Conservation (phyloP, 2,329 filamentous ascomycete species). For the Cyclaneusma minus region DNA sequence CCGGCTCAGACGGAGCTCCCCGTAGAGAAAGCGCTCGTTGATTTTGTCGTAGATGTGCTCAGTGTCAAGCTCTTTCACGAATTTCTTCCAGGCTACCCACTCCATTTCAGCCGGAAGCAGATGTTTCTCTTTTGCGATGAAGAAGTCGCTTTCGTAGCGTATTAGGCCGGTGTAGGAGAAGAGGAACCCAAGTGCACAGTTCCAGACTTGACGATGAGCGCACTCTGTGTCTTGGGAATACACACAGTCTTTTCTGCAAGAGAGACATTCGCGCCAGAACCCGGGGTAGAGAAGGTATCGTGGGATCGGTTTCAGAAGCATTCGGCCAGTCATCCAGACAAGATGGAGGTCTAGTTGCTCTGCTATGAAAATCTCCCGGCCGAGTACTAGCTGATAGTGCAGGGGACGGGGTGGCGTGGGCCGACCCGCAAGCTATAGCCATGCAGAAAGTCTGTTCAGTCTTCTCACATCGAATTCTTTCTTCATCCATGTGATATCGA, state of each 20-base stretch:
- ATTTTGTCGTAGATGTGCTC: slow-evolving; percentile 8
- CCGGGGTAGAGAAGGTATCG: slow-evolving; percentile 12
- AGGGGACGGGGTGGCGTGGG: slow-evolving; percentile 9
- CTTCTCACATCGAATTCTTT: no score
- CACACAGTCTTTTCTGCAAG: no score
- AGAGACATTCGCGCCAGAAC: slow-evolving; percentile 14
- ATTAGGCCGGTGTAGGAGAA: slow-evolving; percentile 19
- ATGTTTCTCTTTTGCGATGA: slow-evolving; percentile 16
- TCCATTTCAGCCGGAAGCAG: slow-evolving; percentile 14
- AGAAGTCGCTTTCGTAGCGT: slow-evolving; percentile 19
- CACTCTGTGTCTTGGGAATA: no score
- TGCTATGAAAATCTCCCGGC: slow-evolving; percentile 17
- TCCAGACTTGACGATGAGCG: no score
- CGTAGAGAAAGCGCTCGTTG: slow-evolving; percentile 18
- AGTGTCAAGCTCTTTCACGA: slow-evolving; percentile 8
- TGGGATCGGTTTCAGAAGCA: slow-evolving; percentile 21
- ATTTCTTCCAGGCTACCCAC: slow-evolving; percentile 14
- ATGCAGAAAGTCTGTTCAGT: no score
- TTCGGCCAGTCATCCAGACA: slow-evolving; percentile 14
- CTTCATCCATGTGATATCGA: no score
- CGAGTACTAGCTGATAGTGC: slow-evolving; percentile 16
- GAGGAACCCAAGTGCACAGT: slow-evolving; percentile 19
- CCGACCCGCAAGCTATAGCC: no score
- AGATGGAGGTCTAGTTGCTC: slow-evolving; percentile 22
- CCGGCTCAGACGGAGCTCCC: slow-evolving; percentile 19